Percentiles rank a stretch among this genome's conserved stretches.
Conservation (phyloP, 805 yeast genomes). For the Nakazawaea ishiwadae region DNA sequence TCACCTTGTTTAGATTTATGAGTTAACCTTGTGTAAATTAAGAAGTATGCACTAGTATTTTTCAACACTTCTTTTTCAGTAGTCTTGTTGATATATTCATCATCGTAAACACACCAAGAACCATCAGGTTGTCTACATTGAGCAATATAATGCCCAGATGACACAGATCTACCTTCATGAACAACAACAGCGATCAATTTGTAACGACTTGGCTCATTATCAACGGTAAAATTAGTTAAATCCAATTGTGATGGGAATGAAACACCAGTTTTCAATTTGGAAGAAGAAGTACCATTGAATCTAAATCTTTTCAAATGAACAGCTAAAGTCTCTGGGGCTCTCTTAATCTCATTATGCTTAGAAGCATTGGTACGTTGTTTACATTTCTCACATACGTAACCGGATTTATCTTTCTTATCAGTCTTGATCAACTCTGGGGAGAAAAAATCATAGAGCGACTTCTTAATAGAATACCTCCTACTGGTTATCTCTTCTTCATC, state of each 20-base stretch:
- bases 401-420: conserved; percentile 64
- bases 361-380: conserved; percentile 69
- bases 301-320: conserved; percentile 89
- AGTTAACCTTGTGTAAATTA: conserved; percentile 76
- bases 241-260: conserved; percentile 76
- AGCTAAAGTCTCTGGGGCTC: conserved; percentile 84
- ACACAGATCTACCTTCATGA: conserved; percentile 90
- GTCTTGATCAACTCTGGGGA: conserved; percentile 71
- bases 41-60: conserved; percentile 87
- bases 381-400: conserved; percentile 88
- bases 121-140: conserved; percentile 91
- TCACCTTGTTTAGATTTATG: conserved; percentile 34
- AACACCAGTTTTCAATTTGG: conserved; percentile 85
- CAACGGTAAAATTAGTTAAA: conserved; percentile 55
- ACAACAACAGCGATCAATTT: conserved; percentile 80
- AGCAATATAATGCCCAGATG: conserved; percentile 90
- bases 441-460: conserved; percentile 77
- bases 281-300: conserved; percentile 70
- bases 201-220: conserved; percentile 50
- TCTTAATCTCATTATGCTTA: conserved; percentile 67
- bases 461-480: conserved; percentile 59
- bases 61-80: conserved; percentile 69
- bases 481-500: conserved; percentile 5
- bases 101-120: conserved; percentile 91
- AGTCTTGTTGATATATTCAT: conserved; percentile 75